phyloP scores from a whole-genome alignment of 805 yeast species.

The Komagataella pastoris region DNA sequence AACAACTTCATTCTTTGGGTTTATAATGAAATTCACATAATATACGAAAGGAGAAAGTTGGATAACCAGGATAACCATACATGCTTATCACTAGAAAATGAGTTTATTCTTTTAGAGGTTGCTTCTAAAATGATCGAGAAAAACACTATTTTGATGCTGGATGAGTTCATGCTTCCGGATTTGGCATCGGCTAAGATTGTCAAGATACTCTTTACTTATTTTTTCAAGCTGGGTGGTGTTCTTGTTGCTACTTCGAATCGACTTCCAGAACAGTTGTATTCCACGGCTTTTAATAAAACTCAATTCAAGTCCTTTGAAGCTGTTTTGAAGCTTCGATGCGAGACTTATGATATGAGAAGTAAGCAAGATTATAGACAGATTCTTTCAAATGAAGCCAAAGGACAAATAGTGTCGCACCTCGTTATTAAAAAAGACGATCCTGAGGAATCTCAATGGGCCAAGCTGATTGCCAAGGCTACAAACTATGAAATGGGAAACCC shows the following conservation, averaged over 20 bases:
- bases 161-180: constrained; percentile 71
- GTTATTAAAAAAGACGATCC: constrained; percentile 16
- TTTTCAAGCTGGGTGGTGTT: constrained; percentile 64
- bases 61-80: constrained; percentile 18
- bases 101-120: constrained; percentile 49
- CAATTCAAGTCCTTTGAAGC: constrained; percentile 45
- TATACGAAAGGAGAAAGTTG: constrained; percentile 28
- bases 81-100: constrained; percentile 35
- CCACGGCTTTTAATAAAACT: constrained; percentile 46
- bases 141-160: constrained; percentile 48
- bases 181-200: constrained; percentile 61
- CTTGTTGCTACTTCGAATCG: constrained; percentile 63
- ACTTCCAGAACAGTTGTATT: constrained; percentile 58
- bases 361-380: constrained; percentile 38
- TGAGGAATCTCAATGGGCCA: constrained; percentile 21
- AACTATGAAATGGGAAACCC: constrained; percentile 3
- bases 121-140: constrained; percentile 49
- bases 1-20: constrained; percentile 60
- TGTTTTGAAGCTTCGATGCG: constrained; percentile 45
- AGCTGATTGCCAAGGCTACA: constrained; percentile 12
- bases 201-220: constrained; percentile 50
- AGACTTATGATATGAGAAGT: constrained; percentile 49
- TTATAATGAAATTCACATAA: constrained; percentile 43
- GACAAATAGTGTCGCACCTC: constrained; percentile 14
- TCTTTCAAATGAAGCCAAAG: constrained; percentile 12